Conservation (phyloP, 352 stramenopile genomes). For the Phytophthora constricta region DNA sequence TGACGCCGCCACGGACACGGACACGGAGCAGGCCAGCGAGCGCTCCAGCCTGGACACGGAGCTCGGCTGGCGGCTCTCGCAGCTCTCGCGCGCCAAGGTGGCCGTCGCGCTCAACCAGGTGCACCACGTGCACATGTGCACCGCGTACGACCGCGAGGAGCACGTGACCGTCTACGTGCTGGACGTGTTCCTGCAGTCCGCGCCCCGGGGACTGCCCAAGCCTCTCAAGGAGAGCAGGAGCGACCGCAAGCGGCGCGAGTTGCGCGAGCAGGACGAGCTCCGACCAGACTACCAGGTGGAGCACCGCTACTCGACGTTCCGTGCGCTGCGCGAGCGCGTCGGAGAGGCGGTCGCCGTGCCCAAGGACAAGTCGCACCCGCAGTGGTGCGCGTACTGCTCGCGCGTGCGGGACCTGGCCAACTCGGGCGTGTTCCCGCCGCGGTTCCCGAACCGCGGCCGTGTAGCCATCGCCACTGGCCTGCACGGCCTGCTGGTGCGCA, state of each 20-base stretch:
- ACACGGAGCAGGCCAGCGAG: slow-evolving; percentile 27
- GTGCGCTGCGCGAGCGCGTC: slow-evolving; percentile 47
- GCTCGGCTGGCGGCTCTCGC: slow-evolving; percentile 26
- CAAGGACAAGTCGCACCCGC: slow-evolving; percentile 46
- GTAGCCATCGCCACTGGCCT: slow-evolving; percentile 30
- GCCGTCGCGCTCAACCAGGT: slow-evolving; percentile 69
- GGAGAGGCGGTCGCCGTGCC: slow-evolving; percentile 25
- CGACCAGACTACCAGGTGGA: slow-evolving; percentile 54
- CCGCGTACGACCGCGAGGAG: slow-evolving; percentile 37
- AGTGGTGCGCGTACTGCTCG: slow-evolving; percentile 68
- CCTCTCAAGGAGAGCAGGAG: slow-evolving; percentile 13
- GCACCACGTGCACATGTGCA: slow-evolving; percentile 52
- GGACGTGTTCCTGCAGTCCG: slow-evolving; percentile 50
- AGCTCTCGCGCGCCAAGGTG: slow-evolving; percentile 37
- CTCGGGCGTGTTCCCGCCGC: slow-evolving; percentile 54
- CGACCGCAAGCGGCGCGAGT: slow-evolving; percentile 25
- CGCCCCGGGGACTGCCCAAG: slow-evolving; percentile 50
- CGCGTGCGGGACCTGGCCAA: slow-evolving; percentile 48
- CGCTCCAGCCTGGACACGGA: slow-evolving; percentile 32
- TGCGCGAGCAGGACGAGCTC: slow-evolving; percentile 26
- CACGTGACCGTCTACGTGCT: slow-evolving; percentile 55
- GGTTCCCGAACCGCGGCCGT: slow-evolving; percentile 30
- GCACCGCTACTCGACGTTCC: slow-evolving; percentile 68
- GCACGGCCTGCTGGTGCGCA: slow-evolving; percentile 26
- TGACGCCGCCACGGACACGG: slow-evolving; percentile 23